Evolutionary conservation across 2,329 filamentous ascomycete species (phyloP), one percentile per base, ranked within the genome.

Genomic region (Triangularia setosa): DNA sequence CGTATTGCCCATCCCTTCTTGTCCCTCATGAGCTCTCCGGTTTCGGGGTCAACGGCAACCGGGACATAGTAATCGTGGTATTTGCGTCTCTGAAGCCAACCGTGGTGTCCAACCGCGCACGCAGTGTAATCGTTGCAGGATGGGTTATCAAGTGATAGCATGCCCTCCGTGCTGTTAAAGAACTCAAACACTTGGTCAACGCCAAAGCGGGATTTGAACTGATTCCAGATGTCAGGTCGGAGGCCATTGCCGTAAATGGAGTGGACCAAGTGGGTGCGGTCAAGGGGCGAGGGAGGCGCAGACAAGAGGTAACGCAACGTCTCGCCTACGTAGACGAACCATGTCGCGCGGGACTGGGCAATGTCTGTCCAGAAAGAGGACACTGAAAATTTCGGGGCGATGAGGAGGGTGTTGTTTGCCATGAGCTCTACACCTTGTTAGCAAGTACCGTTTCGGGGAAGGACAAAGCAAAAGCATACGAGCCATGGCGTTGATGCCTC

Each of bases 321-420:
- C 74, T 93, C 90, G 70, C 90, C 90, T 2, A 93, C 90, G 72
- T 93, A 93, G 18, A 90, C 85, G 69, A 93, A 90, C 71, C 85
- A 84, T 0, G 89, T 92, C 0, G 90, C 85, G 14, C 83, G 77
- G 0, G 86, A 88, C 64, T 88, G 88, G 55, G 87, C 84, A 21
- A 92, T 80, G 67, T 93, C 90, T 30, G 78, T 75, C 90, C 90
- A 93, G 79, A 93, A 93, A 18, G 81, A 81, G 0, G 85, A 83
- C 1, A 84, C 87, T 65, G 86, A 90, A 78, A 93, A 93, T 73
- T 83, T 86, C 61, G 83, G 84, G 21, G 85, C 87, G 40, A 90
- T 82, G 71, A 86, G 89, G 33, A 89, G 76, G 0, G 87, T 87
- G 9, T 79, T 75, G 11, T 81, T 81, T 8, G 72, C 75, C 68